A percentile compares a stretch with the other conserved stretches of the same genome.
Evolutionary conservation across 768 basidiomycete genomes (phyloP).

Genomic region (Hericium rajendrae): DNA sequence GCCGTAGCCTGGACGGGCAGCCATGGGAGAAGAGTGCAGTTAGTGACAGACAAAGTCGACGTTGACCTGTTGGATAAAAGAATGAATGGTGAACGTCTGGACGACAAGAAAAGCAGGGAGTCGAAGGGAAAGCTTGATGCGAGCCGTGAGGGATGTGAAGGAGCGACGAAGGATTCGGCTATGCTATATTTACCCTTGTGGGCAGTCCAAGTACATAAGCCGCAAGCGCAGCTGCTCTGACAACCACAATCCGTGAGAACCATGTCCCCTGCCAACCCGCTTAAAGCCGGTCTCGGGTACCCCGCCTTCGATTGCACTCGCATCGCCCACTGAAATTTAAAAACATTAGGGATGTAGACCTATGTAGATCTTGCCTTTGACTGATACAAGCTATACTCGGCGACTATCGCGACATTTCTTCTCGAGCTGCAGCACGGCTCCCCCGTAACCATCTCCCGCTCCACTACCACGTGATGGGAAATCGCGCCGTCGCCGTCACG

Average conservation of each 20-base stretch:
- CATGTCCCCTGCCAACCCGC: too few species aligned
- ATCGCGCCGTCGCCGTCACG: too few species aligned
- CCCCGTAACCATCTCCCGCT: too few species aligned
- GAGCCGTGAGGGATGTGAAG: neutral
- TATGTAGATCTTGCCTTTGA: too few species aligned
- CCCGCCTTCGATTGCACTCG: too few species aligned
- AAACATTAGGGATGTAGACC: too few species aligned
- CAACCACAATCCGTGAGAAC: neutral
- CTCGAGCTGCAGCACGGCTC: too few species aligned
- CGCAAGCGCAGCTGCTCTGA: neutral
- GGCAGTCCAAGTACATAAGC: neutral
- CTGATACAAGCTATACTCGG: too few species aligned
- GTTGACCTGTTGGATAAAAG: slow-evolving; percentile 7
- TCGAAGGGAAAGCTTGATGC: neutral
- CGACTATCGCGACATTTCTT: too few species aligned
- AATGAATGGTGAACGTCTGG: slow-evolving; percentile 5
- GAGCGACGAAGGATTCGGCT: neutral
- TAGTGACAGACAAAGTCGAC: slow-evolving; percentile 2
- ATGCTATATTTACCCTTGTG: neutral
- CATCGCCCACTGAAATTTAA: too few species aligned
- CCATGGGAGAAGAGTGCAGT: slow-evolving; percentile 19
- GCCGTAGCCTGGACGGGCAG: slow-evolving; percentile 24
- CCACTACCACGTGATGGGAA: too few species aligned
- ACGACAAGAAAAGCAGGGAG: neutral
- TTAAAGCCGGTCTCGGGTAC: too few species aligned